Conservation (phyloP, 164 flowering plant genomes). For the Houttuynia cordata region DNA sequence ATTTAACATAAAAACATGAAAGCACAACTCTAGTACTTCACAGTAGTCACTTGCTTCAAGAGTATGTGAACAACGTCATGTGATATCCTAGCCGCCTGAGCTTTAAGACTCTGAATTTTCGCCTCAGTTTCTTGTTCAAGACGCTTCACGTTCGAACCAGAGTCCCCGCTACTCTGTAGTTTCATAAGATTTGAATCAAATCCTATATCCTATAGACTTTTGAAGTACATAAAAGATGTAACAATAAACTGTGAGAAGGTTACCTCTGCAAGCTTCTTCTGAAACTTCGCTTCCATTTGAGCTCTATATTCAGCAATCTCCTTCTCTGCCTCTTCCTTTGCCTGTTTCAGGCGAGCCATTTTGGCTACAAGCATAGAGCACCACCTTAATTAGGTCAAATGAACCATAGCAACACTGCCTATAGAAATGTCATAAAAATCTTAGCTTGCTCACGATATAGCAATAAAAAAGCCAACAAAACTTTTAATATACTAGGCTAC, state of each 20-base stretch:
- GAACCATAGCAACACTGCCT: too few species aligned
- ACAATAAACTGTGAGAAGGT: background rate
- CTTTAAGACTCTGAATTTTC: slow-evolving; percentile 55
- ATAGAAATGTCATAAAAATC: too few species aligned
- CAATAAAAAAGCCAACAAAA: too few species aligned
- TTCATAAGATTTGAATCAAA: background rate
- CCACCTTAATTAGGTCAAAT: too few species aligned
- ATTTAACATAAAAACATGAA: background rate
- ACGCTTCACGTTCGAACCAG: slow-evolving; percentile 86
- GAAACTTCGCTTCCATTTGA: slow-evolving; percentile 47
- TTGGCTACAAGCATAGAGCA: slow-evolving; percentile 26
- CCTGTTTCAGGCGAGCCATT: slow-evolving; percentile 57
- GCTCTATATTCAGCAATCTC: slow-evolving; percentile 52
- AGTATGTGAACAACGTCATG: slow-evolving; percentile 74
- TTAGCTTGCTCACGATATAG: too few species aligned
- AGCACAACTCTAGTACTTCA: slow-evolving; percentile 38
- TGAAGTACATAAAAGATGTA: background rate
- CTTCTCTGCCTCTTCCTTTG: slow-evolving; percentile 69
- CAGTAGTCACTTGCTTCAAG: slow-evolving; percentile 64
- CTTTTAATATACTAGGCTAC: too few species aligned
- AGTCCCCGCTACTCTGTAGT: slow-evolving; percentile 83
- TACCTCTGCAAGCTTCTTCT: slow-evolving; percentile 53
- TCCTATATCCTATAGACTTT: background rate
- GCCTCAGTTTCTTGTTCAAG: slow-evolving; percentile 71
- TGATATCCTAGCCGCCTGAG: slow-evolving; percentile 48